Conservation (phyloP, 768 basidiomycete genomes). For the Lentinula raphanica region DNA sequence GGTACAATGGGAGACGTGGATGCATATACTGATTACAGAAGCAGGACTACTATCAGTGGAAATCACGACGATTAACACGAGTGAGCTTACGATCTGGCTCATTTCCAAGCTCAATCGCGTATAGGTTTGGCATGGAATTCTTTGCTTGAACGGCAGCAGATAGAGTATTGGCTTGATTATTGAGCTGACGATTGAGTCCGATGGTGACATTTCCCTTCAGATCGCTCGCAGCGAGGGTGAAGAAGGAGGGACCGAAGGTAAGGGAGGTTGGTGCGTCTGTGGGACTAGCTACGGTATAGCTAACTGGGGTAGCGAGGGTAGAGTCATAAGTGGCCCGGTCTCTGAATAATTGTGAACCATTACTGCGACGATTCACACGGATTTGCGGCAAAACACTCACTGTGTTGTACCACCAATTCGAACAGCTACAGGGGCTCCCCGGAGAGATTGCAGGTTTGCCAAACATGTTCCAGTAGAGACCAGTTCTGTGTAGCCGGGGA, state of each 20-base stretch:
- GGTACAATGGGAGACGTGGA: conserved; percentile 27
- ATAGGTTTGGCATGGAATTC: conserved; percentile 26
- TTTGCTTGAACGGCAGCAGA: conserved; percentile 26
- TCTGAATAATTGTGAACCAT: conserved; percentile 13
- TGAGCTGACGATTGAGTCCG: conserved; percentile 32
- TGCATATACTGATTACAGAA: conserved; percentile 21
- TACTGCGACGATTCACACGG: not conserved
- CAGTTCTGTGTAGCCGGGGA: conserved; percentile 28
- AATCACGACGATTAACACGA: not conserved
- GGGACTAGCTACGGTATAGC: conserved; percentile 30
- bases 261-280: conserved; percentile 28
- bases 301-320: conserved; percentile 22
- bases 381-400: conserved; percentile 17
- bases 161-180: conserved; percentile 29
- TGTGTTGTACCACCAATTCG: conserved; percentile 35
- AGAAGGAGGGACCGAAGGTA: conserved; percentile 27
- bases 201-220: conserved; percentile 28
- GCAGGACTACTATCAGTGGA: not conserved
- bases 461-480: conserved; percentile 28
- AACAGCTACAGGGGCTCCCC: conserved; percentile 26
- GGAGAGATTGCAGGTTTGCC: conserved; percentile 23
- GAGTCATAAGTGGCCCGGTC: conserved; percentile 36
- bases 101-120: conserved; percentile 33
- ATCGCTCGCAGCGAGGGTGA: conserved; percentile 23
- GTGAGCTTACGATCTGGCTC: conserved; percentile 29